These are phyloP conservation scores for Lentinus brumalis DNA, from an alignment of 768 basidiomycete species.

Conservation along the genomic window DNA sequence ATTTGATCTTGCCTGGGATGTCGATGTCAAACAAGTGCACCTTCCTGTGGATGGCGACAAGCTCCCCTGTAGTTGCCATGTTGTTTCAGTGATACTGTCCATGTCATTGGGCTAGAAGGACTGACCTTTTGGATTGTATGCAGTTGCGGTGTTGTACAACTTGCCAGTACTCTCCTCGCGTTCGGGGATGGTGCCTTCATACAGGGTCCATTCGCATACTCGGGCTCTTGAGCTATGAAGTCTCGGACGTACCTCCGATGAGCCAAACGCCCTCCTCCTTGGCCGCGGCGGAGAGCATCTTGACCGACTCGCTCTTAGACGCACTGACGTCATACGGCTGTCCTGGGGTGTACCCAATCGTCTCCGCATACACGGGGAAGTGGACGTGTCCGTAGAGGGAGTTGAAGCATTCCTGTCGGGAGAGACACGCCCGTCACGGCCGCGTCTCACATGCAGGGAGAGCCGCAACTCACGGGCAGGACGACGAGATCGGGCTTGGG, in stretches of 20 bases:
- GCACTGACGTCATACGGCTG: conserved; percentile 55
- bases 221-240: background rate
- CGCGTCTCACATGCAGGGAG: background rate
- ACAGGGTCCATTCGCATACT: no score
- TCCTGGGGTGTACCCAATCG: conserved; percentile 63
- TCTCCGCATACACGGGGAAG: conserved; percentile 85
- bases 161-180: conserved; percentile 61
- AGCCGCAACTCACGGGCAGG: conserved; percentile 61
- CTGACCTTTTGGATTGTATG: conserved; percentile 79
- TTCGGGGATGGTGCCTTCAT: conserved; percentile 90
- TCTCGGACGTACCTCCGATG: conserved; percentile 70
- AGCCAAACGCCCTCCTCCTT: conserved; percentile 82
- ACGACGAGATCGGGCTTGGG: conserved; percentile 81
- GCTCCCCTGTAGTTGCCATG: conserved; percentile 55
- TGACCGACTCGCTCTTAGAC: conserved; percentile 74
- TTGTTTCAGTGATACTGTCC: background rate
- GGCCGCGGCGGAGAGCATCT: conserved; percentile 79
- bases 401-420: conserved; percentile 79
- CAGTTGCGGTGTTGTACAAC: conserved; percentile 91
- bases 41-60: conserved; percentile 89
- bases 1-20: conserved; percentile 88
- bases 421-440: background rate
- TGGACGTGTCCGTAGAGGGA: conserved; percentile 80
- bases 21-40: conserved; percentile 98
- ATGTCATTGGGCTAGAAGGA: conserved; percentile 1